Evolutionary conservation across 257 asterid species (phyloP).

Genomic region (Solanum neorickii): DNA sequence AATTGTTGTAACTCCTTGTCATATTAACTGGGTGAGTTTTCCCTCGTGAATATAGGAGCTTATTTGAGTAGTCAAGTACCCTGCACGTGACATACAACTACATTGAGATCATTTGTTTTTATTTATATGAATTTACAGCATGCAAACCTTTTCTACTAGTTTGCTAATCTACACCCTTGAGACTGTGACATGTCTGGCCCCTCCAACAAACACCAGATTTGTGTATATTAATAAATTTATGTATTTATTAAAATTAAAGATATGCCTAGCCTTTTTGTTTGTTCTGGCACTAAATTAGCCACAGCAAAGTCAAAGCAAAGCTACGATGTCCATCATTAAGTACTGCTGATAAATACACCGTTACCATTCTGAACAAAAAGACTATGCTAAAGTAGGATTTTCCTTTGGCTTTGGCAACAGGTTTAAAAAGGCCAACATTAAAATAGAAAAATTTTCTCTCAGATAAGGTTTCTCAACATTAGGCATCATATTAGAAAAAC

Average conservation of each 20-base stretch:
- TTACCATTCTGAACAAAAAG: not conserved
- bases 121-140: not conserved
- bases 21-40: not conserved
- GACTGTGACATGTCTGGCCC: not conserved
- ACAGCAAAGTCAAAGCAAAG: not conserved
- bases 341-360: not conserved
- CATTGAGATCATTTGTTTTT: not conserved
- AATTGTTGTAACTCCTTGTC: not conserved
- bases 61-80: not conserved
- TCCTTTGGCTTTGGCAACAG: not conserved
- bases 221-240: not conserved
- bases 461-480: not conserved
- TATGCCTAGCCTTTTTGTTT: not conserved
- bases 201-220: not conserved
- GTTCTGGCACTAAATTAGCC: not conserved
- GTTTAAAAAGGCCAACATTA: not conserved
- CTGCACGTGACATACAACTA: not conserved
- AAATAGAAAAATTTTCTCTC: not conserved
- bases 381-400: not conserved
- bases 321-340: not conserved
- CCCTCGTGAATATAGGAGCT: not conserved
- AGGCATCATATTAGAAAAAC: not conserved
- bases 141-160: not conserved
- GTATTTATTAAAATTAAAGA: not conserved
- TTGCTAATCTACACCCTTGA: not conserved